Conservation (phyloP, 371 early-diverging fungal species). For the Mortierella sp. region DNA sequence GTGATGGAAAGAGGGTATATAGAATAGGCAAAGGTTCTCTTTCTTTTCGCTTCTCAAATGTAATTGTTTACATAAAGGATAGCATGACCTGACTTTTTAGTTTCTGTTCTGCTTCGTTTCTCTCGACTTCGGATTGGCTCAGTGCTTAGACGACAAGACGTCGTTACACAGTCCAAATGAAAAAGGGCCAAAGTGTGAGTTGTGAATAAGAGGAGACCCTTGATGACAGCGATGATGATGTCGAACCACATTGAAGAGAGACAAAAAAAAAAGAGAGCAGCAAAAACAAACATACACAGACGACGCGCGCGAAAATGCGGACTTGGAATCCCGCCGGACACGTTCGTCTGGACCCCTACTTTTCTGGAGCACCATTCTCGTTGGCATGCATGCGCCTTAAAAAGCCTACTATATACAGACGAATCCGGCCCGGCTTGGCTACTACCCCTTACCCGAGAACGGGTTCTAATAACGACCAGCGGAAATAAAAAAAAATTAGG, state of each 20-base stretch:
- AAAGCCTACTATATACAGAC: neutral
- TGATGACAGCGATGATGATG: constrained; percentile 5
- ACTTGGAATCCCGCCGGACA: neutral
- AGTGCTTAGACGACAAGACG: constrained; percentile 5
- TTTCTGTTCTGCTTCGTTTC: neutral
- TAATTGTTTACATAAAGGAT: neutral
- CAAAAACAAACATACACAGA: neutral
- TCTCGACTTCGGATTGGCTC: constrained; percentile 1
- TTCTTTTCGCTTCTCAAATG: neutral
- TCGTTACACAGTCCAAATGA: neutral
- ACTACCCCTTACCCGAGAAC: neutral
- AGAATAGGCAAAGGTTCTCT: neutral
- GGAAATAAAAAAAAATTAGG: neutral
- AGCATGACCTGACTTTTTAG: constrained; percentile 1
- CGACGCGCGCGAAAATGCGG: constrained; percentile 1
- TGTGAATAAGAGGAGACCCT: neutral
- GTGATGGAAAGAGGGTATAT: too few relatives aligned
- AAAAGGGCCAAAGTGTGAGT: neutral
- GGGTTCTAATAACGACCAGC: neutral
- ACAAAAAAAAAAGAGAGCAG: neutral
- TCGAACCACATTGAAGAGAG: neutral
- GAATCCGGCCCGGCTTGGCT: neutral
- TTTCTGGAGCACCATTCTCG: neutral
- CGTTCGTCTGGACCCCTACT: constrained; percentile 14
- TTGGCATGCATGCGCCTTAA: neutral